These are phyloP conservation scores for Metschnikowia peoriensis DNA, from an alignment of 805 yeast species.

Conservation along the genomic window DNA sequence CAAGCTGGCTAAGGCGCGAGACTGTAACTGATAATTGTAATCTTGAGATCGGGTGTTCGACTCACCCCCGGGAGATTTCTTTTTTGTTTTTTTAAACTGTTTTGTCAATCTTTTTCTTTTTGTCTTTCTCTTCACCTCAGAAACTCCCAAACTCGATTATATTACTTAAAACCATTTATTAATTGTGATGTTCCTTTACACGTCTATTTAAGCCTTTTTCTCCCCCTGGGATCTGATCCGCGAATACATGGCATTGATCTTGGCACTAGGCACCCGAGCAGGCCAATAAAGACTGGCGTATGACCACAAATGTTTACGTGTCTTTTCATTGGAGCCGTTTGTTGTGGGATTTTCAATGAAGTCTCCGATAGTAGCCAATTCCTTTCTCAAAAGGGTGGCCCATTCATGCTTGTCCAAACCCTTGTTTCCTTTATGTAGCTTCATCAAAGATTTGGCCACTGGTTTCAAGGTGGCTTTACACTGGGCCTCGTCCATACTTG, in stretches of 20 bases:
- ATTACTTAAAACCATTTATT: background rate
- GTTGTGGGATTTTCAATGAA: slow-evolving; percentile 49
- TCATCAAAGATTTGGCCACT: slow-evolving; percentile 62
- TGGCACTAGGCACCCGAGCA: slow-evolving; percentile 68
- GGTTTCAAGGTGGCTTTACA: slow-evolving; percentile 64
- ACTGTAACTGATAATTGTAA: slow-evolving; percentile 44
- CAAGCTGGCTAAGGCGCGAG: slow-evolving; percentile 54
- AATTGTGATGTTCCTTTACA: background rate
- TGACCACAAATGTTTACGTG: slow-evolving; percentile 73
- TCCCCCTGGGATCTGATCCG: slow-evolving; percentile 42
- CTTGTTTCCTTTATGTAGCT: slow-evolving; percentile 66
- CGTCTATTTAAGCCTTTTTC: slow-evolving; percentile 8
- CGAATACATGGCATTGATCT: slow-evolving; percentile 73
- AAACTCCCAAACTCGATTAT: background rate
- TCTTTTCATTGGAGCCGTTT: slow-evolving; percentile 30
- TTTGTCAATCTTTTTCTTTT: background rate
- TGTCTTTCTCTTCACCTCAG: background rate
- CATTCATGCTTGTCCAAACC: slow-evolving; percentile 76
- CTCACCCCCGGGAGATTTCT: slow-evolving; percentile 49
- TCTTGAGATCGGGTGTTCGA: slow-evolving; percentile 54
- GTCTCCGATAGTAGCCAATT: slow-evolving; percentile 71
- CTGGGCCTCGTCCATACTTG: slow-evolving; percentile 71
- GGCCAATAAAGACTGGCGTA: slow-evolving; percentile 89
- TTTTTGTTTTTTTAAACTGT: slow-evolving; percentile 11
- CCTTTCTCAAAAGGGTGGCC: slow-evolving; percentile 67